These are phyloP conservation scores for Phytopythium cucurbitacearum DNA, from an alignment of 352 stramenopile genomes.

Conservation along the genomic window DNA sequence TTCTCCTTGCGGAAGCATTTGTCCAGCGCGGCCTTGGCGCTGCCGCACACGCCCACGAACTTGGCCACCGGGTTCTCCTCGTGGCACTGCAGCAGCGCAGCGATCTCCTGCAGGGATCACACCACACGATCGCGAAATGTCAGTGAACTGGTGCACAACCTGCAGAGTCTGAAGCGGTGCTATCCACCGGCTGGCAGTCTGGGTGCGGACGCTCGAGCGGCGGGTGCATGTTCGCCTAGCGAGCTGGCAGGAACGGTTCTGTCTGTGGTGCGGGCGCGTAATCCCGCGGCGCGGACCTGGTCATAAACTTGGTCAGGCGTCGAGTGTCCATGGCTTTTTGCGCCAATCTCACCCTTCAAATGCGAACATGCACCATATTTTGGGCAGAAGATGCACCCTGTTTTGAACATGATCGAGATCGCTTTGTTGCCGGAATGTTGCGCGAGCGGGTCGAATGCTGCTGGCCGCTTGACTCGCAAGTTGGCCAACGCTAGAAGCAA, in stretches of 20 bases:
- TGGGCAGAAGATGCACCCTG: not conserved
- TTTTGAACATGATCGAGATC: not conserved
- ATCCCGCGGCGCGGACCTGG: conserved; percentile 1
- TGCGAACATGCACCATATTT: not conserved
- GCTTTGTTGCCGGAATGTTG: not conserved
- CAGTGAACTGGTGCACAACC: not conserved
- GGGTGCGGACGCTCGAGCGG: conserved; percentile 75
- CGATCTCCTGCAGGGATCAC: conserved; percentile 50
- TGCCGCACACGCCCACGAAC: conserved; percentile 71
- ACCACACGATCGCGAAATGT: not conserved
- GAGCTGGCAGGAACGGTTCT: not conserved
- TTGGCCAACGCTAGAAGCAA: conserved; percentile 14
- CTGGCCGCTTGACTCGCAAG: too few species aligned
- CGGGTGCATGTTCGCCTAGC: conserved; percentile 49
- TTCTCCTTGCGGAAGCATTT: conserved; percentile 79
- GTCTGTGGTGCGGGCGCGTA: not conserved
- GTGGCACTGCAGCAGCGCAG: conserved; percentile 63
- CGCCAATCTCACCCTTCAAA: conserved; percentile 4
- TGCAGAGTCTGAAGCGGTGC: too few species aligned
- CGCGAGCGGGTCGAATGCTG: not conserved
- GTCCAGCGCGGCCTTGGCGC: conserved; percentile 71
- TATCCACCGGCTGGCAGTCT: conserved; percentile 70
- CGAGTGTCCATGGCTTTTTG: not conserved
- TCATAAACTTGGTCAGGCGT: not conserved
- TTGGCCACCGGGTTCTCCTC: conserved; percentile 72